Evolutionary conservation across 345 rosid species (phyloP), one percentile per base, ranked within the genome.

Genomic region (Brassica cretica): DNA sequence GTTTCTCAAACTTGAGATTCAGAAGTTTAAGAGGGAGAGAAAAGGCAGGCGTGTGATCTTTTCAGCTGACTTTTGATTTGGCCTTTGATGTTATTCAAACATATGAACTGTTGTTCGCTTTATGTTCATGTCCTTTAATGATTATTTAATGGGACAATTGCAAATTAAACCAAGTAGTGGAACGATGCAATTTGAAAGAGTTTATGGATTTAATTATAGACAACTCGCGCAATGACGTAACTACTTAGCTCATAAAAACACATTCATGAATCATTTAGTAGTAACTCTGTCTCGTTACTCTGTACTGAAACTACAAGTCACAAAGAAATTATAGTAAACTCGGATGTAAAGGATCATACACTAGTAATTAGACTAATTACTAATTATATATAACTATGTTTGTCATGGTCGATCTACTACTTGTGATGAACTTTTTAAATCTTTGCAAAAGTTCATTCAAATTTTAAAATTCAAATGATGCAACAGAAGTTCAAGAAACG

Each of bases 11-110:
- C 33, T 5, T 5, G 53, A 33, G 55, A 65, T 35, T 67, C 51
- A 9, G 3, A 32, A 61, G 27, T 69, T n/a, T 32, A 5, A 35
- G 39, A 35, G 39, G 8, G 41, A 8, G 9, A 35, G 41, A 33
- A 7, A 33, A 6, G 6, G 37, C 2, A 6, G 1, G 37, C 25
- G 15, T 46, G 15, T 46, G 53, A n/a, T 60, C 0, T 14, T 7
- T 37, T 41, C 16, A 58, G 16, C 8, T 49, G 35, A 67, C 19
- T 32, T 68, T 69, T 21, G 41, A 33, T 33, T 18, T 63, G 64
- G 75, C 10, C 70, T 62, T 63, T 5, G 61, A 63, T 70, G 56
- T 33, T 3, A 14, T 60, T 44, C 41, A 33, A 27, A 62, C 70
- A 33, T 29, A 29, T 0, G 30, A 51, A 66, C 5, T 8, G 21